Conservation (phyloP, 2,329 filamentous ascomycete species). For the Alternaria postmessia region DNA sequence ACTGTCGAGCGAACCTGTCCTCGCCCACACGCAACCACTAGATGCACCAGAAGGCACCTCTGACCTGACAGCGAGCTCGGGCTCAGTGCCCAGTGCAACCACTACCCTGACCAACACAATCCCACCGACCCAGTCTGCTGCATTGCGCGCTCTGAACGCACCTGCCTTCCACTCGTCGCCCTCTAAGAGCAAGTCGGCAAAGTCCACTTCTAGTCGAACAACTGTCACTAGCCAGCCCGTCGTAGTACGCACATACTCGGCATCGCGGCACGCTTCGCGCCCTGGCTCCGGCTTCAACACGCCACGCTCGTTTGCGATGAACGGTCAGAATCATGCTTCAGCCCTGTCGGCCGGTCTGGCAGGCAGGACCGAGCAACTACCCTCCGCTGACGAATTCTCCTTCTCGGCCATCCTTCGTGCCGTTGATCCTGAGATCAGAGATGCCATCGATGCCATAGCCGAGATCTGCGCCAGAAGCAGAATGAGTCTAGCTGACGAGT, state of each 20-base stretch:
- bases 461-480: conserved; percentile 69
- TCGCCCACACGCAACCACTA: conserved; percentile 41
- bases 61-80: conserved; percentile 44
- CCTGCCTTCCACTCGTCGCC: conserved; percentile 48
- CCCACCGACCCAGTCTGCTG: conserved; percentile 48
- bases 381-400: conserved; percentile 62
- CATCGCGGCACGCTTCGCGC: conserved; percentile 44
- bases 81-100: conserved; percentile 47
- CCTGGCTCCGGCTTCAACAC: conserved; percentile 44
- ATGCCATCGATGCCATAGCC: conserved; percentile 67
- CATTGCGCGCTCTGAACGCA: conserved; percentile 50
- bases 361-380: conserved; percentile 44
- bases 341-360: conserved; percentile 43
- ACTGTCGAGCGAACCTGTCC: conserved; percentile 26
- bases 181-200: conserved; percentile 44
- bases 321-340: conserved; percentile 34
- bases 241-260: conserved; percentile 54
- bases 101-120: conserved; percentile 49
- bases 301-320: conserved; percentile 45
- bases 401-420: conserved; percentile 65
- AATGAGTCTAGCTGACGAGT: conserved; percentile 69
- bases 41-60: conserved; percentile 38
- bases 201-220: conserved; percentile 49
- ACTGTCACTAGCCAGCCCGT: conserved; percentile 55
- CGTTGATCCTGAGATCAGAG: conserved; percentile 66